Base-by-base conservation (phyloP, 805 yeast species). In the Barnettozyma pratensis region DNA sequence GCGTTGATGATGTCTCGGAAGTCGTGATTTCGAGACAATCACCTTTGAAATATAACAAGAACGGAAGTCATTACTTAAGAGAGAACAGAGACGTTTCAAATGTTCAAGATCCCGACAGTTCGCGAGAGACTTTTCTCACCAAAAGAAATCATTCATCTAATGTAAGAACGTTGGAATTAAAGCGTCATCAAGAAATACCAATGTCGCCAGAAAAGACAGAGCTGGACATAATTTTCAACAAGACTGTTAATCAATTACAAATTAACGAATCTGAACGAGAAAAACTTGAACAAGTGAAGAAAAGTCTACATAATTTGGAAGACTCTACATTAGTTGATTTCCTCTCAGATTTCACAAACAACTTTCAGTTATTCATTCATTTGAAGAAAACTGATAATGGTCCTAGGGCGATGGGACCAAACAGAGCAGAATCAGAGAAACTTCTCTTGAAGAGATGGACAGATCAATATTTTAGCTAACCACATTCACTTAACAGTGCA, bases 371-470 rank as follows among this genome's bases (percentile, higher is more conserved):
- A 2, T 47, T 44, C 10, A 40, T 37, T 3, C 19, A 34, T 3
- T 26, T 41, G 4, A 26, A 40, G 25, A 25, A 32, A 9, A 25
- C 19, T 28, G 28, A 29, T 9, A 41, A 42, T 11, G 42, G 19
- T 19, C 19, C 29, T 11, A 44, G n/a, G 36, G 42, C 25, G 8
- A 45, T 39, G 34, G 39, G 32, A 19, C 61, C 61, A 19, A 42
- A 54, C 25, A 57, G 55, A 39, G 50, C 58, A 1, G 61, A 56
- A 37, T 49, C 60, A 9, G 81, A 77, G 54, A 77, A 75, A 53
- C 54, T 77, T 19, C 53, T 77, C 38, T 50, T 76, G 44, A 72
- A 73, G 29, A 63, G 80, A 52, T 77, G 82, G 82, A 73, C 78
- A 1, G 79, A 61, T 31, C 63, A 58, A 45, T 61, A 60, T 47